Percentiles rank a stretch among this genome's conserved stretches.
Conservation (phyloP, 2,329 filamentous ascomycete genomes). For the Hypoxylon sp. region DNA sequence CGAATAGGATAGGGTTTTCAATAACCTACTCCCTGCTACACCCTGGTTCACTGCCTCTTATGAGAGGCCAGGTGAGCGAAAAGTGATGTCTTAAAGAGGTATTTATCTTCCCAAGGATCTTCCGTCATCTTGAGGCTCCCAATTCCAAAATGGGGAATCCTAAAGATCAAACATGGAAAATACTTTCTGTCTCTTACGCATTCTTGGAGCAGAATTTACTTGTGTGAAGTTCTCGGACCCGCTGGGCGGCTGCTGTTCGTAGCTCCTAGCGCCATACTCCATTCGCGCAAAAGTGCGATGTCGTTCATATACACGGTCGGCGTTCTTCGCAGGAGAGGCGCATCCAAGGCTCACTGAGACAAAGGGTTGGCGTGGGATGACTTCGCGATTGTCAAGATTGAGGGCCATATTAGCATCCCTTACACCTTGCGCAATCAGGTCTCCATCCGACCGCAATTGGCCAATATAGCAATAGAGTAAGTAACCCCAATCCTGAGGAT, state of each 20-base stretch:
- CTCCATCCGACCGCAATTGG: slow-evolving; percentile 28
- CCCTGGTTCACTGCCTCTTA: background rate
- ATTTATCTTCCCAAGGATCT: too few relatives aligned
- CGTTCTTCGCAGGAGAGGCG: background rate
- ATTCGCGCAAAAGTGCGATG: slow-evolving; percentile 19
- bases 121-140: too few relatives aligned
- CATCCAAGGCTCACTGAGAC: slow-evolving; percentile 36
- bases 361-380: slow-evolving; percentile 43
- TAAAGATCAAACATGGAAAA: slow-evolving; percentile 13
- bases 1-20: background rate
- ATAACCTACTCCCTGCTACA: background rate
- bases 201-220: background rate
- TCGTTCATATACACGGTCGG: background rate
- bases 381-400: background rate
- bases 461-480: slow-evolving; percentile 46
- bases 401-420: slow-evolving; percentile 5
- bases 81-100: too few relatives aligned
- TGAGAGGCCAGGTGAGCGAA: too few relatives aligned
- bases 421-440: slow-evolving; percentile 41
- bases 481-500: slow-evolving; percentile 33
- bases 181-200: slow-evolving; percentile 20
- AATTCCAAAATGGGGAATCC: background rate
- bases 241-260: background rate
- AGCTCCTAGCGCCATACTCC: background rate
- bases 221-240: background rate